These are phyloP conservation scores for Schrenkiella parvula DNA, from an alignment of 345 rosid genomes.

Conservation along the genomic window DNA sequence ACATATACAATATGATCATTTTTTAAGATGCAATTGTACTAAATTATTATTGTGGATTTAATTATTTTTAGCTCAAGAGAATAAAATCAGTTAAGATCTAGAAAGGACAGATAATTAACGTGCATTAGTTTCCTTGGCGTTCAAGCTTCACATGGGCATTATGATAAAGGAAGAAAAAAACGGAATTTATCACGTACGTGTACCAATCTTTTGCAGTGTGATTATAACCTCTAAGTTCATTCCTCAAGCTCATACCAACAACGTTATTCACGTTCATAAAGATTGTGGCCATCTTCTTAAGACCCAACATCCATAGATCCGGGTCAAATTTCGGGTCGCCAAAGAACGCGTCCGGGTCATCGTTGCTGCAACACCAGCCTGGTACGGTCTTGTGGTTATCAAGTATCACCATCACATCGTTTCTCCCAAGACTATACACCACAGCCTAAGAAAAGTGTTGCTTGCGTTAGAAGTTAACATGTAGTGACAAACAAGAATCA, in stretches of 20 bases:
- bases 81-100: slow-evolving; percentile 17
- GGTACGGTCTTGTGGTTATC: slow-evolving; percentile 89
- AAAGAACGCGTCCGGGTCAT: slow-evolving; percentile 81
- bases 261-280: slow-evolving; percentile 59
- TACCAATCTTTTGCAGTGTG: slow-evolving; percentile 69
- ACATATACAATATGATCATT: neutral
- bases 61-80: slow-evolving; percentile 9
- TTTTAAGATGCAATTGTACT: neutral
- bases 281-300: slow-evolving; percentile 62
- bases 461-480: slow-evolving; percentile 2
- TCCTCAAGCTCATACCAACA: slow-evolving; percentile 86
- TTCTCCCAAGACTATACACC: slow-evolving; percentile 59
- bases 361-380: slow-evolving; percentile 83
- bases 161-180: neutral
- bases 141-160: slow-evolving; percentile 26
- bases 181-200: slow-evolving; percentile 39
- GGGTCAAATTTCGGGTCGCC: slow-evolving; percentile 73
- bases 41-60: neutral
- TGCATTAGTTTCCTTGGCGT: slow-evolving; percentile 12
- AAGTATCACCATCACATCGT: slow-evolving; percentile 71
- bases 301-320: slow-evolving; percentile 66
- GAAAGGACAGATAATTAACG: slow-evolving; percentile 6
- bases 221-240: slow-evolving; percentile 75
- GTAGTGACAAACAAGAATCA: neutral
- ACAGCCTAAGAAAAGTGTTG: slow-evolving; percentile 42